Conservation (phyloP, 1,139 yeast species). For the Yamadazyma triangularis region DNA sequence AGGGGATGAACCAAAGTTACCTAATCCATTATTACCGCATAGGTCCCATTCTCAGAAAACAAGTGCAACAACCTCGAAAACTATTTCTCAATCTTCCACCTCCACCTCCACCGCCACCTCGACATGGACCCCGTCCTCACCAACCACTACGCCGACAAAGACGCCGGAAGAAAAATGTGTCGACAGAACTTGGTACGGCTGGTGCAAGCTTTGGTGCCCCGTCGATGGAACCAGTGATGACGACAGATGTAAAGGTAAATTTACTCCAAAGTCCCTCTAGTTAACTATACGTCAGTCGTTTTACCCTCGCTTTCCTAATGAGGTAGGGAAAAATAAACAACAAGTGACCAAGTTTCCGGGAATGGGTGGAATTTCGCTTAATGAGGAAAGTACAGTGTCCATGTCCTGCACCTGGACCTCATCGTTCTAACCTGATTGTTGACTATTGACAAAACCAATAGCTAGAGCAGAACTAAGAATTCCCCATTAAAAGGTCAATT, state of each 20-base stretch:
- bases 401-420: too few species aligned
- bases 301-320: background rate
- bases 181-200: slow-evolving; percentile 45
- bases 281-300: background rate
- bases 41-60: slow-evolving; percentile 6
- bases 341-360: background rate
- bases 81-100: background rate
- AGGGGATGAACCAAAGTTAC: slow-evolving; percentile 34
- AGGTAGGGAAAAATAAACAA: background rate
- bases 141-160: slow-evolving; percentile 4
- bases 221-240: slow-evolving; percentile 6
- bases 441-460: too few species aligned
- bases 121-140: slow-evolving; percentile 1
- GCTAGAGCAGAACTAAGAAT: too few species aligned
- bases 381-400: background rate
- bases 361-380: background rate
- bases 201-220: slow-evolving; percentile 38
- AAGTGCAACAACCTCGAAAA: slow-evolving; percentile 4
- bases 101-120: background rate
- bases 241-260: background rate
- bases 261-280: too few species aligned
- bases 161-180: slow-evolving; percentile 25
- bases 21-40: slow-evolving; percentile 33
- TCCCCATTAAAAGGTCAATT: too few species aligned
- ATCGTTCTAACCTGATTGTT: too few species aligned